phyloP scores from a whole-genome alignment of 140 eudicot species.

The Bidens hawaiensis region DNA sequence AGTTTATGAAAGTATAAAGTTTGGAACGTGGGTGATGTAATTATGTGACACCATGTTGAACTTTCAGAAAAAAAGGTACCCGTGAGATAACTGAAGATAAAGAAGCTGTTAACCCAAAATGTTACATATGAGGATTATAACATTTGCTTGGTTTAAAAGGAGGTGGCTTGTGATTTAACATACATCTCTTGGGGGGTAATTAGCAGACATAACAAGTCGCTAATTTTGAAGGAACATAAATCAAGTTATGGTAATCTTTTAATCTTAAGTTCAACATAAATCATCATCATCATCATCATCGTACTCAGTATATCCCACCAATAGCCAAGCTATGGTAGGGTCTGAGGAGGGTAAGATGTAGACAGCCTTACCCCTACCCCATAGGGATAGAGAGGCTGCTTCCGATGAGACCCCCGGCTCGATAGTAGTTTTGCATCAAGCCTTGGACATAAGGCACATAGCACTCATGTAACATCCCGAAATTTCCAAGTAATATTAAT shows the following conservation, averaged over 20 bases:
- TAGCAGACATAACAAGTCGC: conserved; percentile 13
- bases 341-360: too few species aligned
- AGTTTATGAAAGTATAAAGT: conserved; percentile 5
- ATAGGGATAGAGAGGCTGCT: too few species aligned
- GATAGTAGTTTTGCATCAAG: too few species aligned
- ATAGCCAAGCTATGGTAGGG: too few species aligned
- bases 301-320: too few species aligned
- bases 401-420: too few species aligned
- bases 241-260: conserved; percentile 1
- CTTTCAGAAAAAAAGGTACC: neutral
- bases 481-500: too few species aligned
- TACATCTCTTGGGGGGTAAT: neutral
- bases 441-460: too few species aligned
- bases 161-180: neutral
- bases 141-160: neutral
- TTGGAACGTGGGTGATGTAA: conserved; percentile 1
- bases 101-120: neutral
- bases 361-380: too few species aligned
- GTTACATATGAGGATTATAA: neutral
- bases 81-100: neutral
- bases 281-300: too few species aligned
- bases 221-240: neutral
- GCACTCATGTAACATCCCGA: too few species aligned
- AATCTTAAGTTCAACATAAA: conserved; percentile 1
- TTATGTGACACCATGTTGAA: conserved; percentile 11